Evolutionary conservation across 768 basidiomycete genomes (phyloP).

Genomic region (Termitomyces sp.): DNA sequence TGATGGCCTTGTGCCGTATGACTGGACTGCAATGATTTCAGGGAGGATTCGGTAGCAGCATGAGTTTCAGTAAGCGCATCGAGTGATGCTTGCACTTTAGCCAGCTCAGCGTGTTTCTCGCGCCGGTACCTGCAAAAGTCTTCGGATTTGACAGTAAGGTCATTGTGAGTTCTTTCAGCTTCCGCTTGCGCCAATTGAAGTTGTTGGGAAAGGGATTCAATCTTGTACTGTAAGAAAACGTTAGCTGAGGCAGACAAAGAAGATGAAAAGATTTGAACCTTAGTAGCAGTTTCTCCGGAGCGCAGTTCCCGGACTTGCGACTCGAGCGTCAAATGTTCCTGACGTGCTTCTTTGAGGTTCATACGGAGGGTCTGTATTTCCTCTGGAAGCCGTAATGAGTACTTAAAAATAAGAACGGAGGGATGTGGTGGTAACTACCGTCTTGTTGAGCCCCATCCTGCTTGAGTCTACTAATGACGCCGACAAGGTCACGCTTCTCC

Average conservation of each 20-base stretch:
- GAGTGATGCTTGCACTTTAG: slow-evolving; percentile 69
- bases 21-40: slow-evolving; percentile 69
- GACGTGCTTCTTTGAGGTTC: slow-evolving; percentile 69
- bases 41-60: slow-evolving; percentile 57
- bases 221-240: slow-evolving; percentile 58
- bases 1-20: slow-evolving; percentile 70
- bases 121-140: slow-evolving; percentile 82
- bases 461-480: slow-evolving; percentile 77
- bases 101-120: slow-evolving; percentile 71
- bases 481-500: slow-evolving; percentile 87
- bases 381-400: slow-evolving; percentile 35
- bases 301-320: slow-evolving; percentile 66
- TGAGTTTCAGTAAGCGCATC: slow-evolving; percentile 68
- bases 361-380: slow-evolving; percentile 64
- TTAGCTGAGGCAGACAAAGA: background rate
- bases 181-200: slow-evolving; percentile 73
- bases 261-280: slow-evolving; percentile 33
- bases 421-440: slow-evolving; percentile 39
- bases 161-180: slow-evolving; percentile 61
- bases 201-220: slow-evolving; percentile 81
- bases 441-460: slow-evolving; percentile 71
- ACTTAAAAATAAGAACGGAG: background rate
- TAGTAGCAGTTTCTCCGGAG: slow-evolving; percentile 71
- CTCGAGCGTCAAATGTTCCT: slow-evolving; percentile 66
- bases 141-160: slow-evolving; percentile 69